Percentiles rank a stretch among this genome's conserved stretches.
These are phyloP conservation scores for Cutaneotrichosporon sp. DNA, from an alignment of 1,284 basidiomycete species.

Conservation along the genomic window DNA sequence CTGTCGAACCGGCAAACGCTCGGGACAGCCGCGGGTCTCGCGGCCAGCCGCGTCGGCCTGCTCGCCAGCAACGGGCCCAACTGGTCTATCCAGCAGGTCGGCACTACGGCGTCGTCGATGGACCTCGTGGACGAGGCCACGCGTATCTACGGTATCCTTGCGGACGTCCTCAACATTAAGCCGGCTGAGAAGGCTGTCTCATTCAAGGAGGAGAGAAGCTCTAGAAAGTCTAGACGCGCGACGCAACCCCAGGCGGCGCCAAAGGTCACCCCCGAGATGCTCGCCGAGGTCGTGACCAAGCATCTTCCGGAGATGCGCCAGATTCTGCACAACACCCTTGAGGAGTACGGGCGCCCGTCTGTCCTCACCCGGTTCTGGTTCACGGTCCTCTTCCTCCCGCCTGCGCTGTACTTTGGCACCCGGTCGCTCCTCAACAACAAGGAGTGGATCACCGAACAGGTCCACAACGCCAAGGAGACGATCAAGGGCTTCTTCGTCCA, in stretches of 20 bases:
- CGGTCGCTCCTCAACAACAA: constrained; percentile 41
- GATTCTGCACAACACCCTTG: constrained; percentile 28
- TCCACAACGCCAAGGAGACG: constrained; percentile 69
- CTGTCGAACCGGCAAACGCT: constrained; percentile 38
- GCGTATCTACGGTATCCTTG: constrained; percentile 43
- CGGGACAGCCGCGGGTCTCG: constrained; percentile 33
- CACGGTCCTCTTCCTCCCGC: constrained; percentile 51
- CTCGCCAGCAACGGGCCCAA: constrained; percentile 46
- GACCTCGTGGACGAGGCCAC: constrained; percentile 39
- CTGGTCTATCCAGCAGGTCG: constrained; percentile 27
- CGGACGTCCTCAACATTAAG: constrained; percentile 40
- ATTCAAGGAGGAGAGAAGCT: constrained; percentile 9
- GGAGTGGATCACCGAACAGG: constrained; percentile 58
- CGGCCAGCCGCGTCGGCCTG: constrained; percentile 41
- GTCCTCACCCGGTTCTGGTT: constrained; percentile 52
- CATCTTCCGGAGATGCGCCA: constrained; percentile 35
- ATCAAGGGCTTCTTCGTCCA: constrained; percentile 72
- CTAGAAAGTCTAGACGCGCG: not conserved
- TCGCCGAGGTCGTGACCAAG: constrained; percentile 38
- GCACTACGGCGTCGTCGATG: constrained; percentile 2
- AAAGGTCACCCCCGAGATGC: constrained; percentile 26
- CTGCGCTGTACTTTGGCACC: constrained; percentile 34
- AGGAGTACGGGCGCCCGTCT: constrained; percentile 42
- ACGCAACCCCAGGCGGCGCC: not conserved
- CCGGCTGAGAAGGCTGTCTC: constrained; percentile 8